A percentile compares a stretch with the other conserved stretches of the same genome.
phyloP scores from a whole-genome alignment of 164 flowering plant genomes.

The Stephania japonica region DNA sequence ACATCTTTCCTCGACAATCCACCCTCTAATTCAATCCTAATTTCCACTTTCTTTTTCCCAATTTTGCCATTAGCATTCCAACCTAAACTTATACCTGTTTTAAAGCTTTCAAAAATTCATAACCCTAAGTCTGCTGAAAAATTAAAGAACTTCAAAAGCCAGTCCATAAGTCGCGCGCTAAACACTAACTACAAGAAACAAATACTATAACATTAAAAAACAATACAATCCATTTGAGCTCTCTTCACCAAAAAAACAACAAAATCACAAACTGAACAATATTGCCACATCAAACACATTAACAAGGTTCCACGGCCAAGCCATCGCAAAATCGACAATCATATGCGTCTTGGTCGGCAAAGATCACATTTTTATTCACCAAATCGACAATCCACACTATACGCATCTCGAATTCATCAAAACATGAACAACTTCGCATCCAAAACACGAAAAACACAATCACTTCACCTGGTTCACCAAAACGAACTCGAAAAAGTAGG shows the following conservation, averaged over 20 bases:
- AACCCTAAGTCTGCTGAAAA: too few relatives aligned
- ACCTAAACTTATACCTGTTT: too few relatives aligned
- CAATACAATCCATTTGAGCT: too few relatives aligned
- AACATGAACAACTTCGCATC: not conserved
- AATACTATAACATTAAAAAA: too few relatives aligned
- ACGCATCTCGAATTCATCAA: not conserved
- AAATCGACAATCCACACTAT: too few relatives aligned
- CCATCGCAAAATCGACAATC: not conserved
- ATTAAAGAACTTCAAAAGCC: too few relatives aligned
- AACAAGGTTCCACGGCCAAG: not conserved
- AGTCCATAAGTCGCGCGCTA: too few relatives aligned
- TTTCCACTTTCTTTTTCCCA: too few relatives aligned
- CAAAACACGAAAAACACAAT: not conserved
- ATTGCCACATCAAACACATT: not conserved
- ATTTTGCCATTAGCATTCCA: too few relatives aligned
- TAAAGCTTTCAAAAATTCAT: too few relatives aligned
- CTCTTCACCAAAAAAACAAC: too few relatives aligned
- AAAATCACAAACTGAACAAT: not conserved
- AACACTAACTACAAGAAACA: too few relatives aligned
- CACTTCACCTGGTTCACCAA: not conserved
- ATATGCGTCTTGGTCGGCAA: not conserved
- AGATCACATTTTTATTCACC: not conserved
- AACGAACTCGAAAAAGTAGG: not conserved
- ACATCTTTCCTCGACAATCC: not conserved
- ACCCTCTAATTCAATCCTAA: not conserved